Evolutionary conservation across 148 eudicot genomes (phyloP).

Genomic region (Nepenthes mirabilis): DNA sequence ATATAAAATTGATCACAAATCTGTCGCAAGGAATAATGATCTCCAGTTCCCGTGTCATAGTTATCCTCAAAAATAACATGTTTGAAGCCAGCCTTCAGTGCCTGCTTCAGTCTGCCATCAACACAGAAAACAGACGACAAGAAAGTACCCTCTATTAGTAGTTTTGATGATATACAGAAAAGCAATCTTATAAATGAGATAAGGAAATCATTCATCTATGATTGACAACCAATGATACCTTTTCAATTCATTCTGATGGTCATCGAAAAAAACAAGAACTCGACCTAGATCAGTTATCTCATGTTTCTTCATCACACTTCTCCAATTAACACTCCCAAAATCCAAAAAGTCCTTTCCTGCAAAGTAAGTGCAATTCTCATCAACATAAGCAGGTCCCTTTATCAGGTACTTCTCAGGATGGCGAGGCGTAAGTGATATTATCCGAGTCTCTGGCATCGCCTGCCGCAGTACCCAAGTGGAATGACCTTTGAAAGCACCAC

Average conservation of each 20-base stretch:
- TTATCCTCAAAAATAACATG: constrained; percentile 97
- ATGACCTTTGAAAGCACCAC: constrained; percentile 98
- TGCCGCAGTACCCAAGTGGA: constrained; percentile 95
- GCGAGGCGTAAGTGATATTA: constrained; percentile 79
- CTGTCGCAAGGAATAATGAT: constrained; percentile 95
- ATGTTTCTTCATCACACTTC: constrained; percentile 57
- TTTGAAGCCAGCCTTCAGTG: constrained; percentile 84
- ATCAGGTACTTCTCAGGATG: constrained; percentile 90
- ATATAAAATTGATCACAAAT: constrained; percentile 94
- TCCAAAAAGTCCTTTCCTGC: constrained; percentile 93
- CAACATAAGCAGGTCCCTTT: constrained; percentile 96
- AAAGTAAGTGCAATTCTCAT: constrained; percentile 87
- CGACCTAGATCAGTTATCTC: constrained; percentile 57
- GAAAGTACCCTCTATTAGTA: constrained; percentile 2
- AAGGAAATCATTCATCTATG: not conserved
- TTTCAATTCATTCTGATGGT: constrained; percentile 93
- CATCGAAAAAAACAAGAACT: constrained; percentile 91
- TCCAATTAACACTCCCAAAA: constrained; percentile 92
- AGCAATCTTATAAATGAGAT: not conserved
- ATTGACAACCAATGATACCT: constrained; percentile 26
- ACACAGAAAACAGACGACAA: not conserved
- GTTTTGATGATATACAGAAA: not conserved
- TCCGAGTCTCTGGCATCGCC: constrained; percentile 79
- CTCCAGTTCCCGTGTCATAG: constrained; percentile 97
- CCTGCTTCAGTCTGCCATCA: constrained; percentile 72